Conservation (phyloP, 352 stramenopile genomes). For the Lagenidium giganteum region DNA sequence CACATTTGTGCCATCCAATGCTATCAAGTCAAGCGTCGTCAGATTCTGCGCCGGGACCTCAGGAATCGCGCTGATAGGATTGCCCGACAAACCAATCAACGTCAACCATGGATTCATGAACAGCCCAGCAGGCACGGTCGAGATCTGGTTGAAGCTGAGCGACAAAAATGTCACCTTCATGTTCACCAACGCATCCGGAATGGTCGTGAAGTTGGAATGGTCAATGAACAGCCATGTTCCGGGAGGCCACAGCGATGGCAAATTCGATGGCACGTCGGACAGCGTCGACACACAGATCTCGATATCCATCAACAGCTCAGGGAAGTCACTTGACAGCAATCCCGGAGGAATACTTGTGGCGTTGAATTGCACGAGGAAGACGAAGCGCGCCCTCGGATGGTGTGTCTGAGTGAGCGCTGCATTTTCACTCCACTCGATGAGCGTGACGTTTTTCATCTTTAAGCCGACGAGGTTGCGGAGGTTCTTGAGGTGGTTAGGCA, state of each 20-base stretch:
- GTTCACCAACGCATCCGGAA: too few relatives aligned
- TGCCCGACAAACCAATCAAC: too few relatives aligned
- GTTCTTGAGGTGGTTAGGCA: conserved; percentile 15
- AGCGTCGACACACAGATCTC: conserved; percentile 34
- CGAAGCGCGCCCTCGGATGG: conserved; percentile 16
- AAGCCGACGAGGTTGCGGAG: conserved; percentile 22
- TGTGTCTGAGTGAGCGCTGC: conserved; percentile 24
- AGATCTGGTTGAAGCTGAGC: conserved; percentile 1
- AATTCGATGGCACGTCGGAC: too few relatives aligned
- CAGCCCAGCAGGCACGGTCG: neutral
- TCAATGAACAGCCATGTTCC: too few relatives aligned
- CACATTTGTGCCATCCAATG: conserved; percentile 5
- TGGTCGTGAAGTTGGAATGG: too few relatives aligned
- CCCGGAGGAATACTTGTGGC: conserved; percentile 28
- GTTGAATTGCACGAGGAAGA: conserved; percentile 30
- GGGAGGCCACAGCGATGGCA: too few relatives aligned
- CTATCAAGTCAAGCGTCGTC: too few relatives aligned
- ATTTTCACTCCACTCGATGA: conserved; percentile 18
- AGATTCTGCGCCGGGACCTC: too few relatives aligned
- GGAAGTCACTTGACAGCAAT: conserved; percentile 31
- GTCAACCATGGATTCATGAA: too few relatives aligned
- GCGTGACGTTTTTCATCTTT: conserved; percentile 36
- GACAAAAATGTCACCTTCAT: too few relatives aligned
- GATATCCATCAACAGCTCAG: conserved; percentile 23
- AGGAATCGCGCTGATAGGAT: too few relatives aligned